Base-by-base conservation (phyloP, 768 basidiomycete genomes). In the Vararia minispora region DNA sequence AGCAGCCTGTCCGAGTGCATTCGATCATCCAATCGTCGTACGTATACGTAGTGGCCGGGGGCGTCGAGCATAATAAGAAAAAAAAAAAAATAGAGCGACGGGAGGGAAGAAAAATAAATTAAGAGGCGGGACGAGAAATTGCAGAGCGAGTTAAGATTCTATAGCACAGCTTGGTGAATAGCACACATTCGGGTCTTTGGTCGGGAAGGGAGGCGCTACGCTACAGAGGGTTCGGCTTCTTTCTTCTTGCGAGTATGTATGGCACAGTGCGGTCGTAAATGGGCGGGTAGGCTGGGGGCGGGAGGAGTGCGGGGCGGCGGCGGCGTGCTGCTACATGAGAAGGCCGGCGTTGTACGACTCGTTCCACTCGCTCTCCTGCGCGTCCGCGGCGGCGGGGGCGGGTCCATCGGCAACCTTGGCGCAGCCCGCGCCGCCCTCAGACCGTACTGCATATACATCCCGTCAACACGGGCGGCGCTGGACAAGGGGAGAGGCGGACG, bases 341-440 rank as follows among this genome's bases (percentile, higher is more conserved):
- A 33, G 31, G 14, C 31, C 31, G 31, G 14, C 20, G 36, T n/a
- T 13, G 24, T n/a, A 32, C 33, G 21, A 28, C 23, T 23, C 32
- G 12, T 10, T 44, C 43, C 1, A 37, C 28, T 27, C 39, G 35
- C 13, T n/a, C 36, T 34, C 21, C 39, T 40, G 20, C 34, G 14
- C 18, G 42, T 27, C 13, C n/a, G 22, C 22, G 39, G 40, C 28
- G 17, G 30, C 6, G 43, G 38, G 43, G 44, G 29, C 40, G 56
- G 53, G 6, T 60, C 55, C 47, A 65, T 63, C n/a, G 54, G n/a
- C n/a, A n/a, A n/a, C 49, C 46, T 65, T 61, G 44, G 68, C 64
- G 55, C 86, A 88, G 35, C 88, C 86, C 5, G 78, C 71, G 18
- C 86, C 86, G 41, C 83, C 84, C 49, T 88, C 85, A 8, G 85